phyloP scores from a whole-genome alignment of 495 filamentous ascomycete species.

The Hyphodiscus hymeniophilus region DNA sequence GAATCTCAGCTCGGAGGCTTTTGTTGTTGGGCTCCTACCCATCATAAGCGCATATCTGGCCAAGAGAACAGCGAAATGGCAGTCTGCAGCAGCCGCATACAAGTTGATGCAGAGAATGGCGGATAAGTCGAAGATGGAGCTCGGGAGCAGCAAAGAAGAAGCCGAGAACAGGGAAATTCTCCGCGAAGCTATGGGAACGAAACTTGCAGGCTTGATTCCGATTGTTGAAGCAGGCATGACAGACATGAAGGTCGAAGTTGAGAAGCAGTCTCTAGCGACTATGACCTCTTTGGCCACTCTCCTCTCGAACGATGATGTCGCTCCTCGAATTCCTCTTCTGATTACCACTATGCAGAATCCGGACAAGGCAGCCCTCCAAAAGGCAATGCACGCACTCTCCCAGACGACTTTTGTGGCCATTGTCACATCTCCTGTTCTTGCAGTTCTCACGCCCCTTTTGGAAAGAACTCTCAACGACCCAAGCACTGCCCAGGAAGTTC shows the following conservation, averaged over 20 bases:
- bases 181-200: slow-evolving; percentile 85
- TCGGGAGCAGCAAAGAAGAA: slow-evolving; percentile 67
- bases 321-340: slow-evolving; percentile 83
- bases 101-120: slow-evolving; percentile 83
- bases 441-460: slow-evolving; percentile 91
- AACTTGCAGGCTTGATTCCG: slow-evolving; percentile 83
- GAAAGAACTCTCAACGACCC: slow-evolving; percentile 89
- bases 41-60: slow-evolving; percentile 63
- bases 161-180: slow-evolving; percentile 79
- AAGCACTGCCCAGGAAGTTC: slow-evolving; percentile 83
- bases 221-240: slow-evolving; percentile 92
- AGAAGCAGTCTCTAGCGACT: slow-evolving; percentile 80
- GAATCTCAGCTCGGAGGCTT: slow-evolving; percentile 68
- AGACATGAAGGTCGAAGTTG: slow-evolving; percentile 84
- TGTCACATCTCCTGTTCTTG: slow-evolving; percentile 95
- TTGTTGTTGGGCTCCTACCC: slow-evolving; percentile 72
- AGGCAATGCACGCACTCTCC: slow-evolving; percentile 93
- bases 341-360: slow-evolving; percentile 95
- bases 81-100: slow-evolving; percentile 82
- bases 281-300: slow-evolving; percentile 88
- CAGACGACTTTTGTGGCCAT: slow-evolving; percentile 98
- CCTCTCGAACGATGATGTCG: slow-evolving; percentile 94
- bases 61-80: slow-evolving; percentile 86
- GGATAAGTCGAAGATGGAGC: slow-evolving; percentile 79
- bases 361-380: slow-evolving; percentile 77